These are phyloP conservation scores for Podila horticola DNA, from an alignment of 192 early-diverging fungal species.

Conservation along the genomic window DNA sequence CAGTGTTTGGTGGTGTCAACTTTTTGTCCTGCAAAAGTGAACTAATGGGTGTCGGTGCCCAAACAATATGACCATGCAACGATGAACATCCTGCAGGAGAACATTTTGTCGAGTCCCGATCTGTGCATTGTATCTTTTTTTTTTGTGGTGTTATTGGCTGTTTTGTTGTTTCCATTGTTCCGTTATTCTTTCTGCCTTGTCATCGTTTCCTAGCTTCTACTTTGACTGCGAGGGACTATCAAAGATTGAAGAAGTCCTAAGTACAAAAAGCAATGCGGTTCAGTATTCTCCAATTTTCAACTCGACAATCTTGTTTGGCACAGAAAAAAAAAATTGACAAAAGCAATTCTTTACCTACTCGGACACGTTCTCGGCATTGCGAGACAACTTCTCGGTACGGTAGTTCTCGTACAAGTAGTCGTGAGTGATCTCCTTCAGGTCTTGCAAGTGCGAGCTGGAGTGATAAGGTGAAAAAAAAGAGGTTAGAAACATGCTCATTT, in stretches of 20 bases:
- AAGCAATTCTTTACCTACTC: constrained; percentile 32
- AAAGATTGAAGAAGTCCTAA: neutral
- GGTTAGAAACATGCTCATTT: neutral
- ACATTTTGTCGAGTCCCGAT: too few species aligned
- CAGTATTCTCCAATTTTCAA: too few species aligned
- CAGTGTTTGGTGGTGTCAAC: too few species aligned
- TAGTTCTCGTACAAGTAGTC: constrained; percentile 96
- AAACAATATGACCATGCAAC: too few species aligned
- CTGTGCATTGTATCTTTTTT: too few species aligned
- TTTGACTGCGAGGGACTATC: neutral
- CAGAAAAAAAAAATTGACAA: neutral
- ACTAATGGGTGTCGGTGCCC: too few species aligned
- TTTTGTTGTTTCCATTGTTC: neutral
- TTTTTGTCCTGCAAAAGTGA: too few species aligned
- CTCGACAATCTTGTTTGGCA: too few species aligned
- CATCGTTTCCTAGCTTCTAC: neutral
- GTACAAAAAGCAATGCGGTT: too few species aligned
- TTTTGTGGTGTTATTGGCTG: neutral
- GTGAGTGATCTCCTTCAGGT: constrained; percentile 97
- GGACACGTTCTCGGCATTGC: constrained; percentile 48
- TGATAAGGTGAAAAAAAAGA: neutral
- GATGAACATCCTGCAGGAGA: too few species aligned
- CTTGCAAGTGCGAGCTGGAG: constrained; percentile 93
- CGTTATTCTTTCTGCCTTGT: neutral
- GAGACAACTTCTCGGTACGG: constrained; percentile 89